Evolutionary conservation across 2,329 filamentous ascomycete species (phyloP), one percentile per base, ranked within the genome.

Genomic region (Fusarium camptoceras): DNA sequence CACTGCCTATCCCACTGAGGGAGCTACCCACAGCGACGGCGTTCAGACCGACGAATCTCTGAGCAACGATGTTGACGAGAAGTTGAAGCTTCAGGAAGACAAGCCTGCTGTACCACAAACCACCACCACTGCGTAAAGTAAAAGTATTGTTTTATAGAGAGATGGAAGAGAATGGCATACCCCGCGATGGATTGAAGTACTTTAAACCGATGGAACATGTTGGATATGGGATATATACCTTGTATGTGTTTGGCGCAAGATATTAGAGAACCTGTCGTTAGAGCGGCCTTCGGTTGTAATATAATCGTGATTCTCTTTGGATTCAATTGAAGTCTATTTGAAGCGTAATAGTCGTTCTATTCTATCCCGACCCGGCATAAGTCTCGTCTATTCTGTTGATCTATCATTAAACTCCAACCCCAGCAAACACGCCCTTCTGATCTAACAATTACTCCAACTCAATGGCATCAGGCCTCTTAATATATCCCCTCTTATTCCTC

Each of bases 401-500:
- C n/a, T 55, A 46, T 25, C 11, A 6, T 34, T 10, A 41, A 64
- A 39, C 37, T 56, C 51, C 53, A 42, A 31, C 8, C 16, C 18
- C n/a, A 16, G 22, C 9, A 20, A 18, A 11, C 43, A 12, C 28
- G 27, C 25, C 15, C 6, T 41, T 30, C 1, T 57, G 20, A 44
- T 15, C 22, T 43, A 54, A 8, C 27, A 34, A 28, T 55, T 43
- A 70, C 8, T 51, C 61, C 50, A 56, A n/a, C n/a, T 71, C 68
- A 6, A 30, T 47, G 8, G 49, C 50, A 6, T 59, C 46, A 7
- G 71, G 55, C 18, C 58, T 50, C 37, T 72, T 71, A 16, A 48
- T 41, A 60, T 75, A 85, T 24, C 87, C 89, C 77, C 89, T 89
- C 75, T 91, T 87, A 80, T 87, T 89, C 76, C 95, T 88, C 95